These are phyloP conservation scores for Ophiostoma tasmaniense DNA, from an alignment of 2,329 filamentous ascomycete genomes.

Conservation along the genomic window DNA sequence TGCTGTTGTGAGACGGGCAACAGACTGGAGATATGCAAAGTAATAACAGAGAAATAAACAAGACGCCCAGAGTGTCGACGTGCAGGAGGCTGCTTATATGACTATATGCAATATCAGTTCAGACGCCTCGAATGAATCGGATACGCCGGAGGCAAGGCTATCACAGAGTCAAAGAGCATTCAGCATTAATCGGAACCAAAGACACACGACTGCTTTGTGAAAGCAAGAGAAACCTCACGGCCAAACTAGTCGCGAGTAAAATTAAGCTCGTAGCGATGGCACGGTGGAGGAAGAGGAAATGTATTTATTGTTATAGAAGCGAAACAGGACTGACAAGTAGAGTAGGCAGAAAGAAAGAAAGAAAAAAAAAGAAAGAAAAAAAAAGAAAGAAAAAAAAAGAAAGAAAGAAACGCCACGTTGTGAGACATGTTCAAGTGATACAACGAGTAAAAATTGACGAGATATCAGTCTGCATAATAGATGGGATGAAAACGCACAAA, in stretches of 20 bases:
- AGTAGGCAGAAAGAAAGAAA: neutral
- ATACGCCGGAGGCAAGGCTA: neutral
- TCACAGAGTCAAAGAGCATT: neutral
- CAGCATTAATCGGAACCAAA: neutral
- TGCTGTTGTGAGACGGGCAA: neutral
- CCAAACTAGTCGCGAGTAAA: neutral
- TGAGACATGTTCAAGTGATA: neutral
- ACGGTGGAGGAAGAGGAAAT: conserved; percentile 4
- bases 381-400: neutral
- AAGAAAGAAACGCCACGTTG: neutral
- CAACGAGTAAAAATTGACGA: neutral
- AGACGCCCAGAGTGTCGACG: neutral
- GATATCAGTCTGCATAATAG: neutral
- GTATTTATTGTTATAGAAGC: no score
- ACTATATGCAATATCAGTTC: neutral
- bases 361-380: neutral
- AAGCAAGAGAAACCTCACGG: neutral
- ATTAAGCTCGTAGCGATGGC: conserved; percentile 5
- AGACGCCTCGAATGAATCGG: no score
- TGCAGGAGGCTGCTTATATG: neutral
- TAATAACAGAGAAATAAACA: neutral
- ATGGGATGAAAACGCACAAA: no score
- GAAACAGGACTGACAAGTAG: no score
- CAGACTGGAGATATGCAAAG: neutral
- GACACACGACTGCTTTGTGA: no score